These are phyloP conservation scores for Camillea tinctor DNA, from an alignment of 2,329 filamentous ascomycete species.

Conservation along the genomic window DNA sequence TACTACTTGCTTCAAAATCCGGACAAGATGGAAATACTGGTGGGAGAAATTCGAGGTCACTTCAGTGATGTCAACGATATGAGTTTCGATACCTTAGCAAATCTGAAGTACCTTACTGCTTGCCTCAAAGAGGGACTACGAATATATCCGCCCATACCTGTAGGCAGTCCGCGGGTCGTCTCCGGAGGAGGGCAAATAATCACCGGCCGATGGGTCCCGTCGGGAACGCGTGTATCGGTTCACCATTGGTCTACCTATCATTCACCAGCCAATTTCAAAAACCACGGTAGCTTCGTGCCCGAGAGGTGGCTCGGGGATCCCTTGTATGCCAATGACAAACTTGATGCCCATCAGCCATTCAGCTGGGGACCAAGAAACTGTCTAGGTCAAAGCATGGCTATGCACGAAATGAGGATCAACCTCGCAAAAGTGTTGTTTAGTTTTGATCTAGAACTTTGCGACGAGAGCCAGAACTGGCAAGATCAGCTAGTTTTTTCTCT, in stretches of 20 bases:
- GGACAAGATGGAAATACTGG: conserved; percentile 11
- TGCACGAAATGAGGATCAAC: conserved; percentile 20
- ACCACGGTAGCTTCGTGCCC: conserved; percentile 18
- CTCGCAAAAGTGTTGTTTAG: conserved; percentile 11
- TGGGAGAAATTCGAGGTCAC: conserved; percentile 10
- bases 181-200: conserved; percentile 23
- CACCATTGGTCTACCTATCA: conserved; percentile 20
- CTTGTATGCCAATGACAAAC: conserved; percentile 5
- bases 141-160: conserved; percentile 24
- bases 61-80: conserved; percentile 27
- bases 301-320: conserved; percentile 21
- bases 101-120: conserved; percentile 28
- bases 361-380: conserved; percentile 19
- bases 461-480: conserved; percentile 11
- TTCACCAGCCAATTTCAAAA: conserved; percentile 4
- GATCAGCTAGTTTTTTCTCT: conserved; percentile 16
- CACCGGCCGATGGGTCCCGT: conserved; percentile 19
- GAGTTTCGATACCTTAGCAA: conserved; percentile 18
- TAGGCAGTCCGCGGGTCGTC: conserved; percentile 19
- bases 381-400: conserved; percentile 22
- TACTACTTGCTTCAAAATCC: conserved; percentile 14
- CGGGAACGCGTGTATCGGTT: conserved; percentile 16
- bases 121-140: conserved; percentile 26
- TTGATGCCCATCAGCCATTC: conserved; percentile 21
- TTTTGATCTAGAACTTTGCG: conserved; percentile 15